Evolutionary conservation across 164 flowering plant genomes (phyloP).

Genomic region (Piper longum): DNA sequence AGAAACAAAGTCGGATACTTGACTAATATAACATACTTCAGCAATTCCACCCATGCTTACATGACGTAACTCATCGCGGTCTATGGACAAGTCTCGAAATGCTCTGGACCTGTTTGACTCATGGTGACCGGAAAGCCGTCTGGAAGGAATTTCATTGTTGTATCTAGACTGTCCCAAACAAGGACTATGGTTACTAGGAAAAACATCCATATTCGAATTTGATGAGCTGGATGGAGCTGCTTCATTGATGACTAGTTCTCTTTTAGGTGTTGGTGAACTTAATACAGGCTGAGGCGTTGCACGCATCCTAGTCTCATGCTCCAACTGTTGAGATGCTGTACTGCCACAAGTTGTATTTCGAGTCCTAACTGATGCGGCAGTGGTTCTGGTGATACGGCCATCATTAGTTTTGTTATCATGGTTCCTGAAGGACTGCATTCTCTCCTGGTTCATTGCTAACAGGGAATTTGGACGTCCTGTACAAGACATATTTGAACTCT

Average conservation of each 20-base stretch:
- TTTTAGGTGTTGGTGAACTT: constrained; percentile 14
- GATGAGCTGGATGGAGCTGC: constrained; percentile 16
- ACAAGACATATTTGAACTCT: constrained; percentile 15
- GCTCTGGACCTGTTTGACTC: constrained; percentile 30
- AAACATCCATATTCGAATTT: constrained; percentile 15
- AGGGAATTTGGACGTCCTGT: constrained; percentile 19
- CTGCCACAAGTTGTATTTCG: constrained; percentile 26
- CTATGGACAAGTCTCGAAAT: constrained; percentile 16
- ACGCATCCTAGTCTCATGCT: constrained; percentile 19
- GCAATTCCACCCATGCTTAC: constrained; percentile 66
- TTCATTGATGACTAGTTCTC: constrained; percentile 13
- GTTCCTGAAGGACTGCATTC: constrained; percentile 17
- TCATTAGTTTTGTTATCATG: constrained; percentile 1
- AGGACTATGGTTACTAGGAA: constrained; percentile 14
- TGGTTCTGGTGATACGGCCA: constrained; percentile 1
- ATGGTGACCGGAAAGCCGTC: constrained; percentile 18
- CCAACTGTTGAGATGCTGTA: constrained; percentile 23
- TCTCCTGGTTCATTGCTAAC: constrained; percentile 25
- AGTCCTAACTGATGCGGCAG: constrained; percentile 37
- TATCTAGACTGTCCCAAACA: constrained; percentile 18
- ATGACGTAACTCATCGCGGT: constrained; percentile 29
- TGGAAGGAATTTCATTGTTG: constrained; percentile 21
- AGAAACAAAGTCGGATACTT: too few relatives aligned
- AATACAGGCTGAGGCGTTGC: constrained; percentile 15
- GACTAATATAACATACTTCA: constrained; percentile 29